Evolutionary conservation across 2,329 filamentous ascomycete species (phyloP), one percentile per base, ranked within the genome.

Genomic region (Curvularia spicifera): DNA sequence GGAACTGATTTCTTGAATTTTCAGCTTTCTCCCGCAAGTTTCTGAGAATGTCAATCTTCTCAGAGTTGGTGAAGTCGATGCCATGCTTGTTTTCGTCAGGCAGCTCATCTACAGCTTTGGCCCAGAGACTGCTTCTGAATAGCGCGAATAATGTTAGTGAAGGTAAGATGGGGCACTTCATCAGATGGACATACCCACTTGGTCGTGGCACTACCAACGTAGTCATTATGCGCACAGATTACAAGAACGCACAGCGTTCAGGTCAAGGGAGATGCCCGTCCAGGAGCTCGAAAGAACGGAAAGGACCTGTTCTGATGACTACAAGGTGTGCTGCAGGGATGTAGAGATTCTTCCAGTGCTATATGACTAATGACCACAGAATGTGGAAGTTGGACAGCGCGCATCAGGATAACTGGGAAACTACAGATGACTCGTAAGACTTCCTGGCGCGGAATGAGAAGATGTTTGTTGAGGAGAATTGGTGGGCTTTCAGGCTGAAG

Each of bases 41-140:
- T 26, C 51, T 53, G 44, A 67, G 57, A 50, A 65, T 59, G 24
- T 63, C 60, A 43, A 63, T 56, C 53, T 64, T 65, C 18, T 65
- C 51, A 29, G 51, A 28, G 33, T 51, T 39, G 35, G 35, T 60
- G 35, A 67, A 67, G 40, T 67, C 57, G 45, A 67, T 60, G 35
- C 61, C 59, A 31, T 20, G 46, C 53, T 60, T 67, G 46, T 63
- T 48, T 22, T 59, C 47, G n/a, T 63, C 40, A 31, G 58, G 51
- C 35, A 67, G 8, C 22, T 39, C 20, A 20, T 20, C 20, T 12
- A 49, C 10, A 39, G 46, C 46, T 12, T 49, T 26, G 10, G 29
- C n/a, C 46, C 46, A 39, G 31, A 49, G 46, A 28, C 20, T 46
- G 18, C 28, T 22, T 9, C 26, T 29, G 24, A 7, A 31, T 18